Conservation (phyloP, 371 early-diverging fungal species). For the Mortierella sp. region DNA sequence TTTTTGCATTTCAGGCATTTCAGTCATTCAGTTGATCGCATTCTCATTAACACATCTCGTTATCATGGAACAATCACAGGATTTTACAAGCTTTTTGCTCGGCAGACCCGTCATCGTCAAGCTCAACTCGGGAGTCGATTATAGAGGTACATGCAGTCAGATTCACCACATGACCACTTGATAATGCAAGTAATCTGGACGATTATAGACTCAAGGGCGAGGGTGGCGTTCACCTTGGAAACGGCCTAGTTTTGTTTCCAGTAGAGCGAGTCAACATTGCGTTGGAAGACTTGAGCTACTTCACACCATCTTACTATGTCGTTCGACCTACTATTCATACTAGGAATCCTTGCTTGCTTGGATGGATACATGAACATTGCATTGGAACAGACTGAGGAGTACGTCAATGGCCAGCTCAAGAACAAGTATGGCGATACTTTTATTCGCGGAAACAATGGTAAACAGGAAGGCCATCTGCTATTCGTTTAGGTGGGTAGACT, state of each 20-base stretch:
- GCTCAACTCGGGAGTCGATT: slow-evolving; percentile 96
- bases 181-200: neutral
- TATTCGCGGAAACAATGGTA: slow-evolving; percentile 98
- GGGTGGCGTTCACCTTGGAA: slow-evolving; percentile 3
- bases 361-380: slow-evolving; percentile 99
- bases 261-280: neutral
- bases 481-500: neutral
- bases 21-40: neutral
- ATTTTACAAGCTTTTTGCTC: slow-evolving; percentile 64
- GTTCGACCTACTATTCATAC: neutral
- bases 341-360: slow-evolving; percentile 93
- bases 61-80: slow-evolving; percentile 50
- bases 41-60: neutral
- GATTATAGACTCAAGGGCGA: neutral
- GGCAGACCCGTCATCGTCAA: slow-evolving; percentile 90
- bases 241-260: neutral
- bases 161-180: neutral
- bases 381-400: slow-evolving; percentile 96
- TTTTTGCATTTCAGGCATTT: neutral
- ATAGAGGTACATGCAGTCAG: slow-evolving; percentile 73
- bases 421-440: slow-evolving; percentile 96
- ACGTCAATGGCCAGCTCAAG: slow-evolving; percentile 90
- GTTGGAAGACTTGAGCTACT: neutral
- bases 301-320: neutral
- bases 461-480: neutral